These are phyloP conservation scores for Athelia psychrophila DNA, from an alignment of 1,284 basidiomycete genomes.

Conservation along the genomic window DNA sequence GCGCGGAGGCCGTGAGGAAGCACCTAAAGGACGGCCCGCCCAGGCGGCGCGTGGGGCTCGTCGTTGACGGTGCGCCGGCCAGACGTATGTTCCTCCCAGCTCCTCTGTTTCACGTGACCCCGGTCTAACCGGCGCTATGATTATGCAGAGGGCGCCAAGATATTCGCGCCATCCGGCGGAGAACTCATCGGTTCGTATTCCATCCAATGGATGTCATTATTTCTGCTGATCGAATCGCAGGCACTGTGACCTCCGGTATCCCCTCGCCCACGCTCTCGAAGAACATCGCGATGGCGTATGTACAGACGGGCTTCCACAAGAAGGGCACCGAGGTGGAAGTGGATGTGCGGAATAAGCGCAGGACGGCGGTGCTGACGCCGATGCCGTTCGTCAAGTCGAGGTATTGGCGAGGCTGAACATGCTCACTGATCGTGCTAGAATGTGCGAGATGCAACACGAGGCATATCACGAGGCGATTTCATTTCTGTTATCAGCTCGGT, in stretches of 20 bases:
- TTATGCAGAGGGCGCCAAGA: slow-evolving; percentile 73
- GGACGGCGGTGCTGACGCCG: slow-evolving; percentile 65
- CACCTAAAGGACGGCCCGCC: slow-evolving; percentile 83
- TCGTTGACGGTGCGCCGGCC: slow-evolving; percentile 85
- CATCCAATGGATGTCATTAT: slow-evolving; percentile 5
- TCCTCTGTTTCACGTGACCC: not conserved
- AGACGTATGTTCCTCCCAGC: slow-evolving; percentile 54
- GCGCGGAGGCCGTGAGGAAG: slow-evolving; percentile 72
- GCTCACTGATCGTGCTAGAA: not conserved
- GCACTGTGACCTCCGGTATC: slow-evolving; percentile 89
- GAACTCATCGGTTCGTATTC: slow-evolving; percentile 56
- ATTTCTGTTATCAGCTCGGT: too few species aligned
- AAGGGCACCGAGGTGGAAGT: slow-evolving; percentile 84
- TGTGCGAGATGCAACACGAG: too few species aligned
- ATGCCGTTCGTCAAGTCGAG: slow-evolving; percentile 82
- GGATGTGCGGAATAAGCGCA: slow-evolving; percentile 74
- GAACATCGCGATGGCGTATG: slow-evolving; percentile 97
- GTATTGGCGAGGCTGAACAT: slow-evolving; percentile 59
- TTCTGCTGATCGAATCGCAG: slow-evolving; percentile 28
- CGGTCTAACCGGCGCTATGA: not conserved
- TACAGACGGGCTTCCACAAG: slow-evolving; percentile 81
- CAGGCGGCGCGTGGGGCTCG: slow-evolving; percentile 80
- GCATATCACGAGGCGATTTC: too few species aligned
- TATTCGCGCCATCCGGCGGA: slow-evolving; percentile 55
- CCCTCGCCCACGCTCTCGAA: slow-evolving; percentile 88